phyloP scores from a whole-genome alignment of 2,329 filamentous ascomycete genomes.

The Fusarium piperis region DNA sequence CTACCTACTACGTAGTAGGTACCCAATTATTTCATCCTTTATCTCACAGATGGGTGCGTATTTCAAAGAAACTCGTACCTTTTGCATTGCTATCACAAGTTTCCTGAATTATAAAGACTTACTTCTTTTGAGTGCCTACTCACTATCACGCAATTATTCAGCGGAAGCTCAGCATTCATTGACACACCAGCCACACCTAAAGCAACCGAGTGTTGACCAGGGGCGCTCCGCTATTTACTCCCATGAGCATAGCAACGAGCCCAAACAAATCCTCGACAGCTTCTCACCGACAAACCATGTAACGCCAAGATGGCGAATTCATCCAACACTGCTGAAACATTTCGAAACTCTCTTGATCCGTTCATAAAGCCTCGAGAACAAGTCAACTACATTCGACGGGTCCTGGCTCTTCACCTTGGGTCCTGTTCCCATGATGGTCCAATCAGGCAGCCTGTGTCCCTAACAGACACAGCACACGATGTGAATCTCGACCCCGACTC shows the following conservation, averaged over 20 bases:
- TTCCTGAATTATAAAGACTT: neutral
- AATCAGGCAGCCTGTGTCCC: constrained; percentile 57
- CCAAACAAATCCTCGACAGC: neutral
- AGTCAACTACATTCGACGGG: constrained; percentile 63
- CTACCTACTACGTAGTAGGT: no score
- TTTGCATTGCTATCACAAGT: neutral
- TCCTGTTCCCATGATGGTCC: constrained; percentile 56
- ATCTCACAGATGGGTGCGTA: neutral
- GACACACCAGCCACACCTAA: constrained; percentile 27
- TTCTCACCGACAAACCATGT: constrained; percentile 22
- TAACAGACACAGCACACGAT: constrained; percentile 54
- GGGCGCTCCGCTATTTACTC: constrained; percentile 23
- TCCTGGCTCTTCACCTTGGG: constrained; percentile 64
- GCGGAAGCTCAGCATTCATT: neutral
- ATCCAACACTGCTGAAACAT: constrained; percentile 46
- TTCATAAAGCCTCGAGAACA: constrained; percentile 68
- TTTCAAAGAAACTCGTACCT: neutral
- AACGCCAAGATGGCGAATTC: constrained; percentile 44
- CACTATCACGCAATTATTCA: neutral
- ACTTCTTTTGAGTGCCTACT: neutral
- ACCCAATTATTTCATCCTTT: neutral
- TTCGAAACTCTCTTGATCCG: constrained; percentile 58
- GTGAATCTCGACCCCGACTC: constrained; percentile 50
- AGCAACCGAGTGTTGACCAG: constrained; percentile 14
- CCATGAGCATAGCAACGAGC: constrained; percentile 22